phyloP scores from a whole-genome alignment of 2,329 filamentous ascomycete genomes.

The Tolypocladium paradoxum region DNA sequence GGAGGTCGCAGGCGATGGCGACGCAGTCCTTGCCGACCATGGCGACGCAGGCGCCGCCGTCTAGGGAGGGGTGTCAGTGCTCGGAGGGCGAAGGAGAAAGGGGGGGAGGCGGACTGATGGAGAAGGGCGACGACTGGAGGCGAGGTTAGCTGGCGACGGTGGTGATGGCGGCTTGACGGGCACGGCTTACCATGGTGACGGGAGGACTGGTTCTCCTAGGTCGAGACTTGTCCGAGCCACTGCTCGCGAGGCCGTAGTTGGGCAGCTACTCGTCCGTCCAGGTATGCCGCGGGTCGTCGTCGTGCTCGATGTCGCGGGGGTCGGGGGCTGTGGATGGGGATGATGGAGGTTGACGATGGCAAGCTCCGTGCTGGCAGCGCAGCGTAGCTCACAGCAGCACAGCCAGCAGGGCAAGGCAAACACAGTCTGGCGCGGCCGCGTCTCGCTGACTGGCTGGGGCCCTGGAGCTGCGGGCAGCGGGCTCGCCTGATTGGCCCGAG shows the following conservation, averaged over 20 bases:
- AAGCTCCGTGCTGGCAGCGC: background rate
- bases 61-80: slow-evolving; percentile 21
- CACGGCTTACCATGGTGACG: slow-evolving; percentile 1
- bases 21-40: slow-evolving; percentile 99
- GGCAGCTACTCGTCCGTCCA: background rate
- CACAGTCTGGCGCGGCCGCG: slow-evolving; percentile 14
- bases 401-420: slow-evolving; percentile 10
- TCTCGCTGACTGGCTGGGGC: background rate
- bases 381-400: background rate
- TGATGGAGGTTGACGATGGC: background rate
- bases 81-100: background rate
- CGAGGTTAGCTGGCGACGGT: slow-evolving; percentile 16
- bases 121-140: slow-evolving; percentile 74
- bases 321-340: background rate
- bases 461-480: background rate
- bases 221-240: background rate
- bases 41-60: slow-evolving; percentile 89
- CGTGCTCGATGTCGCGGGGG: background rate
- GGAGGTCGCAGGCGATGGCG: slow-evolving; percentile 97
- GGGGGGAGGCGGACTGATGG: slow-evolving; percentile 62
- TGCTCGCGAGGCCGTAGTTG: background rate
- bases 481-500: slow-evolving; percentile 6
- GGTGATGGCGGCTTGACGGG: background rate
- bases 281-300: background rate
- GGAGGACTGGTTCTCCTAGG: background rate